These are phyloP conservation scores for Teunomyces stri DNA, from an alignment of 805 yeast species.

Conservation along the genomic window DNA sequence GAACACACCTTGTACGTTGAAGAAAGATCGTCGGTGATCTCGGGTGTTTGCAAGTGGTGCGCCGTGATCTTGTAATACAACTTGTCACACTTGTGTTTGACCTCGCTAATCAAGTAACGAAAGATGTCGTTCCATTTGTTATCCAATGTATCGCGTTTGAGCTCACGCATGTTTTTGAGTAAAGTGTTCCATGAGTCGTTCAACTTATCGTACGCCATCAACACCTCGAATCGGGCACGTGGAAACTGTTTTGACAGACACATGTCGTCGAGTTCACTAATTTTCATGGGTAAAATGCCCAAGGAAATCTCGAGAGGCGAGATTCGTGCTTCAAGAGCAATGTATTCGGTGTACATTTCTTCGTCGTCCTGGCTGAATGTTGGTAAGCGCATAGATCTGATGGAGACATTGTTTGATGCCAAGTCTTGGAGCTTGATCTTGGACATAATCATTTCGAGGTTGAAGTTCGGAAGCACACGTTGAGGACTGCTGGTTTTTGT, in stretches of 20 bases:
- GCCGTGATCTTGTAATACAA: constrained; percentile 1
- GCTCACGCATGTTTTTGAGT: constrained; percentile 34
- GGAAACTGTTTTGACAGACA: constrained; percentile 15
- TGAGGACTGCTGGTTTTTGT: constrained; percentile 18
- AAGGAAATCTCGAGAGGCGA: constrained; percentile 54
- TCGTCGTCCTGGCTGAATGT: constrained; percentile 30
- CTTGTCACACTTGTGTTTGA: constrained; percentile 18
- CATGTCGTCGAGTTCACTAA: constrained; percentile 38
- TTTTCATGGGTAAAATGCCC: constrained; percentile 50
- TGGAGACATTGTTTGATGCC: constrained; percentile 10
- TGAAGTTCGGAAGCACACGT: constrained; percentile 14
- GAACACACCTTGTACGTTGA: constrained; percentile 36
- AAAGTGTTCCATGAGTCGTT: constrained; percentile 41
- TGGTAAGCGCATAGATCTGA: constrained; percentile 25
- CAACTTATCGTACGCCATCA: constrained; percentile 6
- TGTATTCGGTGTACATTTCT: constrained; percentile 40
- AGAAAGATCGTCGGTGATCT: constrained; percentile 28
- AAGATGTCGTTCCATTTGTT: constrained; percentile 57
- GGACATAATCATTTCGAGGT: constrained; percentile 18
- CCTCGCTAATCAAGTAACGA: constrained; percentile 43
- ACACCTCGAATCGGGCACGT: constrained; percentile 4
- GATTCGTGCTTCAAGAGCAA: constrained; percentile 32
- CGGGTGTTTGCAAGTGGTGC: constrained; percentile 8
- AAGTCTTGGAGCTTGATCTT: constrained; percentile 23
- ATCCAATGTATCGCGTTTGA: constrained; percentile 50